Conservation (phyloP, 805 yeast genomes). For the Candida nitratophila region DNA sequence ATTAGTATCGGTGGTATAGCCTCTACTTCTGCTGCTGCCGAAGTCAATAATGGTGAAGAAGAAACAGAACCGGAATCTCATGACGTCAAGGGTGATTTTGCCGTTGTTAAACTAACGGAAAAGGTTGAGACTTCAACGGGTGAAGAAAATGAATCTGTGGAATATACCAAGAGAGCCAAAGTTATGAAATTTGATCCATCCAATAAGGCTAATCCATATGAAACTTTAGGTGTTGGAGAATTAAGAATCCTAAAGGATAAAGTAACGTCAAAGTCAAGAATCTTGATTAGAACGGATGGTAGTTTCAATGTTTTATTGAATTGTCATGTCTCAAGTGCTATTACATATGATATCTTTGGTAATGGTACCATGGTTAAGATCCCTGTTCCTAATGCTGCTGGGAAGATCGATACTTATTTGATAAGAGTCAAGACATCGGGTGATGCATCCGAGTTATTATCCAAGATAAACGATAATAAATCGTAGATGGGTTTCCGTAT, state of each 20-base stretch:
- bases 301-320: slow-evolving; percentile 74
- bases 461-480: slow-evolving; percentile 11
- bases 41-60: slow-evolving; percentile 5
- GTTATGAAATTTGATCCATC: slow-evolving; percentile 52
- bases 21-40: slow-evolving; percentile 4
- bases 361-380: slow-evolving; percentile 61
- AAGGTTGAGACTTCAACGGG: slow-evolving; percentile 63
- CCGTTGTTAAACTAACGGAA: slow-evolving; percentile 37
- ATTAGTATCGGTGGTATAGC: no score
- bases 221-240: slow-evolving; percentile 73
- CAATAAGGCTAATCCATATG: slow-evolving; percentile 44
- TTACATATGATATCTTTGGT: slow-evolving; percentile 56
- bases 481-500: neutral
- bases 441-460: slow-evolving; percentile 52
- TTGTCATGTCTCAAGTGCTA: slow-evolving; percentile 46
- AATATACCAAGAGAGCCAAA: slow-evolving; percentile 65
- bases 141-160: slow-evolving; percentile 70
- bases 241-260: slow-evolving; percentile 62
- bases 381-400: slow-evolving; percentile 52
- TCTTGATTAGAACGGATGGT: slow-evolving; percentile 84
- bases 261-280: slow-evolving; percentile 55
- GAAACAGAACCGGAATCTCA: slow-evolving; percentile 18
- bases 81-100: slow-evolving; percentile 41
- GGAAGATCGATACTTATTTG: slow-evolving; percentile 59
- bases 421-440: slow-evolving; percentile 70